Evolutionary conservation across 768 basidiomycete species (phyloP).

Genomic region (Lentinus tigrinus): DNA sequence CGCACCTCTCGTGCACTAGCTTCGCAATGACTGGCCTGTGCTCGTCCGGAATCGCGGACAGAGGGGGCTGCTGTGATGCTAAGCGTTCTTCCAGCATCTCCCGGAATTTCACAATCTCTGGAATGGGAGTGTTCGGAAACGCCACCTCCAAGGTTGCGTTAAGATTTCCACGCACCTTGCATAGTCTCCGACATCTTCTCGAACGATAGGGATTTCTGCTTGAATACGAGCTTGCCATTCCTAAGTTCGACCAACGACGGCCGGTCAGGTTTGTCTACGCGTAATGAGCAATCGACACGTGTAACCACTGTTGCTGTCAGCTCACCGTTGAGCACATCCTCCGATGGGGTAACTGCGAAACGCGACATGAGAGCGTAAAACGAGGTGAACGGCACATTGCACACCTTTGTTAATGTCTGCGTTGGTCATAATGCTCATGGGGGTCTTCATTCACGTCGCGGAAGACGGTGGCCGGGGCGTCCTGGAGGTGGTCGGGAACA

Average conservation of each 20-base stretch:
- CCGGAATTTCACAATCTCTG: conserved; percentile 78
- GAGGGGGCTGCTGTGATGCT: conserved; percentile 44
- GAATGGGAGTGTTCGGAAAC: background rate
- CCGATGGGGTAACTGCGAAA: background rate
- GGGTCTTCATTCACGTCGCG: background rate
- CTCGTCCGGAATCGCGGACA: conserved; percentile 62
- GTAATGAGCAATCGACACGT: conserved; percentile 4
- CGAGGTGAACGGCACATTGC: background rate
- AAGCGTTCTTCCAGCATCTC: conserved; percentile 63
- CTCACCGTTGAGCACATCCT: conserved; percentile 9
- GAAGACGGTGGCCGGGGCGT: conserved; percentile 3
- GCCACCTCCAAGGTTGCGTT: background rate
- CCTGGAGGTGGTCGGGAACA: conserved; percentile 17
- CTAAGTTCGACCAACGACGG: conserved; percentile 58
- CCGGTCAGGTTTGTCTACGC: conserved; percentile 40
- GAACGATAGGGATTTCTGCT: conserved; percentile 70
- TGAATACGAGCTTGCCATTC: conserved; percentile 75
- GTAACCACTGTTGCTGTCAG: background rate
- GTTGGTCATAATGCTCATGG: conserved; percentile 37
- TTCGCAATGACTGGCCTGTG: conserved; percentile 78
- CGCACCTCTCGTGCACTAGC: conserved; percentile 82
- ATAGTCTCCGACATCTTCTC: conserved; percentile 82
- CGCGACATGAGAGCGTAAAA: background rate
- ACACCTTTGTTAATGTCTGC: conserved; percentile 37
- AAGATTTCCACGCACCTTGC: conserved; percentile 52